Evolutionary conservation across 306 rosid species (phyloP).

Genomic region (Cicer judaicum): DNA sequence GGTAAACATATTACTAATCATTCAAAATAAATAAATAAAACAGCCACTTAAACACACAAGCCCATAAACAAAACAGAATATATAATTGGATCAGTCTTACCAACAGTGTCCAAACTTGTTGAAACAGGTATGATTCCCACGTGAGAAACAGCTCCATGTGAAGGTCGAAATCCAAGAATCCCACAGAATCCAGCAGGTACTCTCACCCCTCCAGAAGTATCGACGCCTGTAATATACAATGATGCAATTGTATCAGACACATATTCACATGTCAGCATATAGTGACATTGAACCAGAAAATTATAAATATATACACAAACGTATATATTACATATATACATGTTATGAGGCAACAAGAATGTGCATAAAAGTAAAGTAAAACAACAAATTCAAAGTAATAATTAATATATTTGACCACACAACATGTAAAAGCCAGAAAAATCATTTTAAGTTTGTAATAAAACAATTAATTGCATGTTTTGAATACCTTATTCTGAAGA

Average conservation of each 20-base stretch:
- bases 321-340: not conserved
- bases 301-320: not conserved
- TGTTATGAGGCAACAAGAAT: not conserved
- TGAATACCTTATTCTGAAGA: too few relatives aligned
- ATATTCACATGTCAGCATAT: conserved; percentile 20
- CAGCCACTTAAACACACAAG: conserved; percentile 30
- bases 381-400: conserved; percentile 14
- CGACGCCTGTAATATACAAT: conserved; percentile 64
- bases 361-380: conserved; percentile 1
- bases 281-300: not conserved
- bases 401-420: not conserved
- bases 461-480: too few relatives aligned
- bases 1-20: conserved; percentile 16
- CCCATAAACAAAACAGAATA: conserved; percentile 4
- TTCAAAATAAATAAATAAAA: conserved; percentile 9
- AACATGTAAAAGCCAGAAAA: not conserved
- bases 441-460: not conserved
- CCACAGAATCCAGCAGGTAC: conserved; percentile 96
- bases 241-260: conserved; percentile 38
- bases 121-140: conserved; percentile 74
- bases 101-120: conserved; percentile 85
- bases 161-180: conserved; percentile 91
- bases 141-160: conserved; percentile 87
- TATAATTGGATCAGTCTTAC: conserved; percentile 54
- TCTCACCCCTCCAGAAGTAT: conserved; percentile 94